A percentile compares a stretch with the other conserved stretches of the same genome.
phyloP scores from a whole-genome alignment of 1,284 basidiomycete species.

The Afroboletus lepidellus region DNA sequence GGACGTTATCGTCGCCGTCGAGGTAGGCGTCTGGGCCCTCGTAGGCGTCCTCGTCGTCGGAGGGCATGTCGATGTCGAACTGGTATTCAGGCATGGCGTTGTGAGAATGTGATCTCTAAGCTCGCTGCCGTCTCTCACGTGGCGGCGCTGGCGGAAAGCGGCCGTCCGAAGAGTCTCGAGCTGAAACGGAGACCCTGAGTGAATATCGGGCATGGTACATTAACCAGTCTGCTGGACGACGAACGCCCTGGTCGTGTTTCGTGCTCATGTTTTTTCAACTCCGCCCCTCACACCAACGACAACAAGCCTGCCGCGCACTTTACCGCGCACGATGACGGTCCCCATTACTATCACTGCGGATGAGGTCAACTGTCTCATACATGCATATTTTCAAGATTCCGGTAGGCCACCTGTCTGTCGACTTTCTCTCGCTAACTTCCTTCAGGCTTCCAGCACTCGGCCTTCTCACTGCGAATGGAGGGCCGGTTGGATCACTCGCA shows the following conservation, averaged over 20 bases:
- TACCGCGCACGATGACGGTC: constrained; percentile 33
- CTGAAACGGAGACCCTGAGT: neutral
- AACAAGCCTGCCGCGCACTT: neutral
- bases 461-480: constrained; percentile 72
- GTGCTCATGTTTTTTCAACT: constrained; percentile 31
- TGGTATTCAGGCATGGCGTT: constrained; percentile 27
- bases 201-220: neutral
- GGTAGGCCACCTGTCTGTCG: constrained; percentile 41
- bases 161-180: neutral
- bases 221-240: neutral
- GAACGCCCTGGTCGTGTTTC: too few species aligned
- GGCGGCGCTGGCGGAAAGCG: neutral
- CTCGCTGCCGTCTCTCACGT: constrained; percentile 13
- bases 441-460: constrained; percentile 73
- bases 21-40: constrained; percentile 31
- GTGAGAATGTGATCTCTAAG: constrained; percentile 7
- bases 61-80: constrained; percentile 26
- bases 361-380: constrained; percentile 81
- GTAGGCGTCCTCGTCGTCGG: constrained; percentile 33
- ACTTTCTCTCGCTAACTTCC: constrained; percentile 6
- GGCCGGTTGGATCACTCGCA: constrained; percentile 65
- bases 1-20: constrained; percentile 30
- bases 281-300: constrained; percentile 19
- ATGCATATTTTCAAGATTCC: constrained; percentile 79
- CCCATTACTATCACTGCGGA: constrained; percentile 71